Percentiles rank a stretch among this genome's conserved stretches.
phyloP scores from a whole-genome alignment of 2,329 filamentous ascomycete genomes.

The Aureobasidium lini region DNA sequence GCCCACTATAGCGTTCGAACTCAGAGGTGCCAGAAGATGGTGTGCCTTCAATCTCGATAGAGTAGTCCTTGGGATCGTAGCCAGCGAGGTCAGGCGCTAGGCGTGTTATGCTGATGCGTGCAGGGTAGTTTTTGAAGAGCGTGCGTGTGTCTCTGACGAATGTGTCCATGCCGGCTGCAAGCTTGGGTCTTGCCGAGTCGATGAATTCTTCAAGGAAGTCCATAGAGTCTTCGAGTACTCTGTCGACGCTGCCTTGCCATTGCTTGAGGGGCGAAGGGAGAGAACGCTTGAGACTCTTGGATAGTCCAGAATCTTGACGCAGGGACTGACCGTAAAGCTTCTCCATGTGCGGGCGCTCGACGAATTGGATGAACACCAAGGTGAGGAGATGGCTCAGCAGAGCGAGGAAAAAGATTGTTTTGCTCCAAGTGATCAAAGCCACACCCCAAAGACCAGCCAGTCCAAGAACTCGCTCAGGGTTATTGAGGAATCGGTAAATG shows the following conservation, averaged over 20 bases:
- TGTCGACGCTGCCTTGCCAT: conserved; percentile 81
- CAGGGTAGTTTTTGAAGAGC: conserved; percentile 82
- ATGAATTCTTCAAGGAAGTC: conserved; percentile 89
- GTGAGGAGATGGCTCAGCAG: conserved; percentile 78
- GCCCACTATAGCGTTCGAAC: conserved; percentile 57
- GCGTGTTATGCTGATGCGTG: conserved; percentile 73
- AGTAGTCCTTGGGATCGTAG: conserved; percentile 72
- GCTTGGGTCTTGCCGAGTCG: conserved; percentile 74
- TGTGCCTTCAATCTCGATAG: conserved; percentile 56
- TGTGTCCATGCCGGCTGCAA: conserved; percentile 76
- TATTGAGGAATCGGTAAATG: conserved; percentile 97
- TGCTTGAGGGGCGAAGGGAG: conserved; percentile 75
- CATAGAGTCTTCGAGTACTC: conserved; percentile 74
- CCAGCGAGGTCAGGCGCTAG: conserved; percentile 74
- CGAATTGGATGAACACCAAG: conserved; percentile 80
- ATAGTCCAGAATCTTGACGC: conserved; percentile 79
- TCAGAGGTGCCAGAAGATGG: conserved; percentile 42
- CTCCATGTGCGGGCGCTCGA: conserved; percentile 96
- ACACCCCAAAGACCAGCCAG: conserved; percentile 93
- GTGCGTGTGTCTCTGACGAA: conserved; percentile 83
- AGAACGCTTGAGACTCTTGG: conserved; percentile 81
- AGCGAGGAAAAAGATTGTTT: conserved; percentile 77
- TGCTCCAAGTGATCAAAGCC: conserved; percentile 86
- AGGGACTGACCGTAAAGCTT: conserved; percentile 86
- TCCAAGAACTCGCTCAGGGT: conserved; percentile 88